These are phyloP conservation scores for Cordyceps fumosorosea DNA, from an alignment of 2,329 filamentous ascomycete species.

Conservation along the genomic window DNA sequence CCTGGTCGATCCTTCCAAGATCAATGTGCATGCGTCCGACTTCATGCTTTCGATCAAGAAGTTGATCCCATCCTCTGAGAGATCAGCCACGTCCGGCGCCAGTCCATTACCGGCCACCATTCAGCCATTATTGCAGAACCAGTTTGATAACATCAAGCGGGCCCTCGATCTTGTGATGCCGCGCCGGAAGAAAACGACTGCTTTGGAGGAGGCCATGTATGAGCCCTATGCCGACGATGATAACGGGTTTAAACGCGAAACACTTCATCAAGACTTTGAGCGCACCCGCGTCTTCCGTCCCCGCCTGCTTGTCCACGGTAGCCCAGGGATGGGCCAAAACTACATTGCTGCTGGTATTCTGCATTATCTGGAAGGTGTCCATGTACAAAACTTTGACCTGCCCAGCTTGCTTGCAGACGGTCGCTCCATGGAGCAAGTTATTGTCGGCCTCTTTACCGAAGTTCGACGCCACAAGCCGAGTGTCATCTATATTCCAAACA, in stretches of 20 bases:
- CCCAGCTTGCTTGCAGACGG: constrained; percentile 80
- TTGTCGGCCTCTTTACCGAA: constrained; percentile 87
- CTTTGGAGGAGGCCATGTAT: constrained; percentile 88
- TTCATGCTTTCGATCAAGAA: constrained; percentile 98
- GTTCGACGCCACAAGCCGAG: constrained; percentile 91
- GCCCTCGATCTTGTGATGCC: constrained; percentile 73
- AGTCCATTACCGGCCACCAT: constrained; percentile 72
- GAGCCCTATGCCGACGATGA: constrained; percentile 79
- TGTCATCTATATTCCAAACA: constrained; percentile 87
- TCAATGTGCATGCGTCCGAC: constrained; percentile 83
- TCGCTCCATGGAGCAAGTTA: constrained; percentile 75
- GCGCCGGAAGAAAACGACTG: constrained; percentile 77
- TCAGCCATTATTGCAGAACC: constrained; percentile 70
- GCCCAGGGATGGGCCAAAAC: constrained; percentile 84
- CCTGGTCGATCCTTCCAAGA: constrained; percentile 75
- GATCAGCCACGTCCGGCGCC: constrained; percentile 79
- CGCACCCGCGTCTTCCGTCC: constrained; percentile 82
- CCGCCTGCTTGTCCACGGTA: constrained; percentile 74
- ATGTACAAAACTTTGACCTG: constrained; percentile 92
- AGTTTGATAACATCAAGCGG: constrained; percentile 62
- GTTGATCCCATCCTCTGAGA: constrained; percentile 89
- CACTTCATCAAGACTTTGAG: constrained; percentile 71
- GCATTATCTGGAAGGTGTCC: constrained; percentile 86
- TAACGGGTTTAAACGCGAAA: constrained; percentile 78
- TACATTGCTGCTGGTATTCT: constrained; percentile 81